Evolutionary conservation across 306 rosid genomes (phyloP).

Genomic region (Castanospermum australe): DNA sequence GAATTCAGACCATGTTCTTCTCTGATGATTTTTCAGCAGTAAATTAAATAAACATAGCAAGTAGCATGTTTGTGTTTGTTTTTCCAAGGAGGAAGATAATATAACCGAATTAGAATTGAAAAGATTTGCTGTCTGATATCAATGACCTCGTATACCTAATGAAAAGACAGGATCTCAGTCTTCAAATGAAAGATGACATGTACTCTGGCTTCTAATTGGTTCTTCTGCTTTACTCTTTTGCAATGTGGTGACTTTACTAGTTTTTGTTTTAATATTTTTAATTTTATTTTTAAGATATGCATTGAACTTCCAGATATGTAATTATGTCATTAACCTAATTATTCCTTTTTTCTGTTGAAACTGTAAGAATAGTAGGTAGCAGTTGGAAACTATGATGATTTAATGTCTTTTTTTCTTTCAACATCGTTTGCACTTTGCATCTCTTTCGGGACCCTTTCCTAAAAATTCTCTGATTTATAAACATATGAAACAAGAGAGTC

Average conservation of each 20-base stretch:
- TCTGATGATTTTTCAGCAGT: neutral
- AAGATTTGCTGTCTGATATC: neutral
- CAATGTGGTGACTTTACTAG: neutral
- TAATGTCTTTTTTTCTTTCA: neutral
- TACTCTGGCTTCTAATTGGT: neutral
- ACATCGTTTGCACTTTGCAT: neutral
- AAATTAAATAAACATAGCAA: neutral
- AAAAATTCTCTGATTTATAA: constrained; percentile 18
- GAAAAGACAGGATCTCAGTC: neutral
- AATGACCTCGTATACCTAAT: neutral
- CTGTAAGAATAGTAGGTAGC: neutral
- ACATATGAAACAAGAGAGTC: neutral
- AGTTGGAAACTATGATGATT: constrained; percentile 12
- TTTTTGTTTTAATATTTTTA: neutral
- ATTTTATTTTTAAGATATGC: neutral
- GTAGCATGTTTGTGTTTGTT: neutral
- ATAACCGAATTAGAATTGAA: neutral
- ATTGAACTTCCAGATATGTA: neutral
- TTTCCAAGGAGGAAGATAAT: neutral
- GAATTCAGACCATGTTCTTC: neutral
- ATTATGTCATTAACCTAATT: neutral
- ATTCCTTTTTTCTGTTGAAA: neutral
- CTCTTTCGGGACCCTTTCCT: neutral
- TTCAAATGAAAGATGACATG: neutral
- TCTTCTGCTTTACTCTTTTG: neutral